Evolutionary conservation across 192 early-diverging fungal genomes (phyloP).

Genomic region (Thamnidium elegans): DNA sequence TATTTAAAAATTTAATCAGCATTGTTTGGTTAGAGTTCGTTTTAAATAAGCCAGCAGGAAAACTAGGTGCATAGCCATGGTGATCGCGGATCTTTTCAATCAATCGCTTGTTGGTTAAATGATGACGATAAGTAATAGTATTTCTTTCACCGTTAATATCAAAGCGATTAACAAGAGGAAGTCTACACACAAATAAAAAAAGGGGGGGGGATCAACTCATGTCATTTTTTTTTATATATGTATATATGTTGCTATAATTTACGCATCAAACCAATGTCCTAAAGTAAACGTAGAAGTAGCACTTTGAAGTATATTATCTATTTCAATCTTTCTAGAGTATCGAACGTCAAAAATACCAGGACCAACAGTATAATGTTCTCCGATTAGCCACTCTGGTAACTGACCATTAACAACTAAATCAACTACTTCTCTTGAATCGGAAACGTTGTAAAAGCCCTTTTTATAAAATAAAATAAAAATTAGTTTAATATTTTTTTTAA

Average conservation of each 20-base stretch:
- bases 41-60: slow-evolving; percentile 65
- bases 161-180: slow-evolving; percentile 69
- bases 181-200: slow-evolving; percentile 25
- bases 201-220: no score
- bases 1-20: slow-evolving; percentile 57
- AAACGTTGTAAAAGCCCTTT: slow-evolving; percentile 33
- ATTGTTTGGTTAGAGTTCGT: slow-evolving; percentile 72
- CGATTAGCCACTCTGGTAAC: slow-evolving; percentile 64
- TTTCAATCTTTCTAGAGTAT: slow-evolving; percentile 58
- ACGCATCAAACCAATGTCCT: slow-evolving; percentile 76
- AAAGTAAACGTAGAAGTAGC: slow-evolving; percentile 64
- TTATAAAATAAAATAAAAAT: no score
- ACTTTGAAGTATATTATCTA: slow-evolving; percentile 60
- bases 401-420: slow-evolving; percentile 53
- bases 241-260: slow-evolving; percentile 5
- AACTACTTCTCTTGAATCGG: slow-evolving; percentile 13
- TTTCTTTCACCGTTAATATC: slow-evolving; percentile 55
- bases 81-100: slow-evolving; percentile 63
- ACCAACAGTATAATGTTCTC: slow-evolving; percentile 64
- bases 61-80: slow-evolving; percentile 67
- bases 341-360: slow-evolving; percentile 66
- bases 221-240: not conserved
- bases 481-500: no score
- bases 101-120: slow-evolving; percentile 56
- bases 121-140: slow-evolving; percentile 59